Evolutionary conservation across 1,284 basidiomycete genomes (phyloP), one percentile per base, ranked within the genome.

Genomic region (Omphalotus olearius): DNA sequence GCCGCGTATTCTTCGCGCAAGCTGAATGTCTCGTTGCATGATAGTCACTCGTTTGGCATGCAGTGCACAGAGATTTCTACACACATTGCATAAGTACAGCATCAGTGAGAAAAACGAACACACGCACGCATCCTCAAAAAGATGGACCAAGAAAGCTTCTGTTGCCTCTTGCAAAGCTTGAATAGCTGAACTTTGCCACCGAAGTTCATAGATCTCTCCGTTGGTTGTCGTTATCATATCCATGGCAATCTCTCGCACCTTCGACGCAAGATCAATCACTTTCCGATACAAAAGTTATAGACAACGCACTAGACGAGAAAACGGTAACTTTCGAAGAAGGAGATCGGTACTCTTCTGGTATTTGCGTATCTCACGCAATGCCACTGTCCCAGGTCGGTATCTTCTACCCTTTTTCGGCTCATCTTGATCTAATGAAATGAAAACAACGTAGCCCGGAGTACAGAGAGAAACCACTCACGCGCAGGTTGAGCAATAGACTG

Each of bases 31-130:
- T 59, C 90, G 82, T 57, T 93, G 91, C 95, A 98, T 98, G 63
- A 99, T 89, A 6, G 97, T 99, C 11, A 99, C 97, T 63, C 96
- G 88, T 71, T 97, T 98, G 25, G 97, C 96, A 66, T 99, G 97
- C 57, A 99, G 91, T 4, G 97, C 95, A 65, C 94, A 97, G 42
- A 98, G 72, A 68, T 98, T 98, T 44, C 89, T 93, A 60, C 14
- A 45, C 23, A 13, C 11, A 16, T 23, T 45, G 33, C 4, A 26
- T 26, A 30, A 28, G 35, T 11, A 45, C 13, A 33, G 30, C 13
- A 2, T 33, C 30, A 23, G 4, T 39, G 37, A 23, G 10, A 42
- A 43, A 20, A 51, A 45, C 53, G 30, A 33, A 16, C 20, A 18
- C 17, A 88, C 93, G 74, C 67, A 96, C 88, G 94, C 91, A 69